Conservation (phyloP, 2,329 filamentous ascomycete species). For the Tolypocladium sp. region DNA sequence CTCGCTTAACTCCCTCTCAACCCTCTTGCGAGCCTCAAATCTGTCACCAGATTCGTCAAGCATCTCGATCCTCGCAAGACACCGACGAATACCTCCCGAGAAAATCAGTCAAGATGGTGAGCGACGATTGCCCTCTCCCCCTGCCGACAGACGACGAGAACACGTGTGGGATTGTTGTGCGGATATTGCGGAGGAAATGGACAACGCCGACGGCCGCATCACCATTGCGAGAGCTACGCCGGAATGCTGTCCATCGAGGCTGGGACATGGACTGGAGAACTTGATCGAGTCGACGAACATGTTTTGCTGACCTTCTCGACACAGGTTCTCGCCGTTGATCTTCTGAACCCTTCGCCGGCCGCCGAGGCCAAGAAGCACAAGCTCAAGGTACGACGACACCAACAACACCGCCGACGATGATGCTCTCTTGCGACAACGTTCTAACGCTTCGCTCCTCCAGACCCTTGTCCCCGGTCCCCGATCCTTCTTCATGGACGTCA, state of each 20-base stretch:
- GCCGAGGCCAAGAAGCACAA: slow-evolving; percentile 99
- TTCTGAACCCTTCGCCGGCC: slow-evolving; percentile 96
- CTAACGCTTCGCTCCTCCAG: slow-evolving; percentile 33
- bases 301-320: slow-evolving; percentile 36
- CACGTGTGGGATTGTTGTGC: slow-evolving; percentile 9
- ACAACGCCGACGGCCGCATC: slow-evolving; percentile 8
- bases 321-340: slow-evolving; percentile 99
- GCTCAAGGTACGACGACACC: slow-evolving; percentile 72
- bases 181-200: background rate
- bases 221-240: slow-evolving; percentile 6
- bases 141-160: slow-evolving; percentile 6
- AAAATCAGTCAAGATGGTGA: slow-evolving; percentile 63
- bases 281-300: slow-evolving; percentile 1
- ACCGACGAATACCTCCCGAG: slow-evolving; percentile 29
- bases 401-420: slow-evolving; percentile 7
- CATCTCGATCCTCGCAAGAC: slow-evolving; percentile 38
- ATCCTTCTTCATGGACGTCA: slow-evolving; percentile 99
- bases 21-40: slow-evolving; percentile 43
- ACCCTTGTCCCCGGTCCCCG: slow-evolving; percentile 90
- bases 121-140: slow-evolving; percentile 22
- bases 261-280: background rate
- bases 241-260: slow-evolving; percentile 9
- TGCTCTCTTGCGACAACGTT: background rate
- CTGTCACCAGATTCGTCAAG: slow-evolving; percentile 46
- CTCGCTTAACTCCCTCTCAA: slow-evolving; percentile 34